A percentile compares a stretch with the other conserved stretches of the same genome.
These are phyloP conservation scores for Falciphora oryzae DNA, from an alignment of 2,329 filamentous ascomycete species.

Conservation along the genomic window DNA sequence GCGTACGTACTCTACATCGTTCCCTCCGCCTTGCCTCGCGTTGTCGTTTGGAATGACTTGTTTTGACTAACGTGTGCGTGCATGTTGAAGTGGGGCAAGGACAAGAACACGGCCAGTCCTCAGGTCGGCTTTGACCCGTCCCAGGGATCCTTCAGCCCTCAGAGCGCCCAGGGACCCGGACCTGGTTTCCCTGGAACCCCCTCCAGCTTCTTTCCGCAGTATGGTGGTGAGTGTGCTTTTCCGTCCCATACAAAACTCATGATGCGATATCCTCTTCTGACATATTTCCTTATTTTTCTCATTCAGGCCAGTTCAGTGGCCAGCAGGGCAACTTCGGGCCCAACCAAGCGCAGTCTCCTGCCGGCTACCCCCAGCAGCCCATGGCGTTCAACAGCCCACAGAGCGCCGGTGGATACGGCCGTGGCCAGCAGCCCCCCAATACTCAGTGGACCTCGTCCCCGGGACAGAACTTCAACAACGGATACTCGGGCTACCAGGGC, in stretches of 20 bases:
- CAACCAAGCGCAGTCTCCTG: conserved; percentile 54
- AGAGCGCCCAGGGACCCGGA: conserved; percentile 58
- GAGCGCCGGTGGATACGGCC: conserved; percentile 79
- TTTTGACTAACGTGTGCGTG: conserved; percentile 25
- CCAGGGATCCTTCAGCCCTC: conserved; percentile 62
- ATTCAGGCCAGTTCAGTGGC: conserved; percentile 49
- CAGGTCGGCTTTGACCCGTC: conserved; percentile 75
- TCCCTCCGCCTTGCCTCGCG: conserved; percentile 6
- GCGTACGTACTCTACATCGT: conserved; percentile 59
- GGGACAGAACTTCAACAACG: conserved; percentile 50
- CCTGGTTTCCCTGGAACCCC: conserved; percentile 73
- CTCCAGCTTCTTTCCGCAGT: conserved; percentile 86
- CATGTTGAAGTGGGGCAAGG: conserved; percentile 82
- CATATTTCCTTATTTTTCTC: conserved; percentile 23
- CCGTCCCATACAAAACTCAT: background rate
- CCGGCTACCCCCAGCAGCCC: conserved; percentile 59
- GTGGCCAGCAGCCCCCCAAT: conserved; percentile 59
- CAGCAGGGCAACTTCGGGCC: conserved; percentile 62
- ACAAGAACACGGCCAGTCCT: conserved; percentile 75
- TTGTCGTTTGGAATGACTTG: background rate
- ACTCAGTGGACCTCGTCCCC: conserved; percentile 47
- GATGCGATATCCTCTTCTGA: conserved; percentile 36
- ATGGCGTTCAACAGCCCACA: conserved; percentile 67
- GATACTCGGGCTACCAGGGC: conserved; percentile 59
- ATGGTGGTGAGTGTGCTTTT: conserved; percentile 57